Evolutionary conservation across 1,284 basidiomycete species (phyloP).

Genomic region (Xerocomus alliaceus): DNA sequence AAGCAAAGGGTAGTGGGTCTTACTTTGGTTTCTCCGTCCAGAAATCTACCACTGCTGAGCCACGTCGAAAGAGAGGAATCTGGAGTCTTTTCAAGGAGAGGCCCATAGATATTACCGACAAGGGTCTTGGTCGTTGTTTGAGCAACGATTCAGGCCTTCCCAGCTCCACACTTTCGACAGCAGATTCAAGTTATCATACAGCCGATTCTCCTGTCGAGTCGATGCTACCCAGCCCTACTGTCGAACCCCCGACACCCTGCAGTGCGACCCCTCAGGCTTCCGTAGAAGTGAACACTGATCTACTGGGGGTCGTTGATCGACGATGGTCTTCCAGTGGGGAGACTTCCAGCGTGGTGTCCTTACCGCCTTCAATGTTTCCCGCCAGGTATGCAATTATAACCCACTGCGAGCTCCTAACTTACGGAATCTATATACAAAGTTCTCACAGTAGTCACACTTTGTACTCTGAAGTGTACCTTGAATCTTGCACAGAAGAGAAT

Average conservation of each 20-base stretch:
- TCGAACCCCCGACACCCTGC: constrained; percentile 20
- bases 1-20: constrained; percentile 1
- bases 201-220: constrained; percentile 20
- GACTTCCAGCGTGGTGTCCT: constrained; percentile 10
- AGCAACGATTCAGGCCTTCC: not conserved
- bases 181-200: constrained; percentile 18
- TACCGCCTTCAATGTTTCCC: constrained; percentile 14
- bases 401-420: not conserved
- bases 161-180: not conserved
- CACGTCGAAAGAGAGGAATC: not conserved
- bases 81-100: constrained; percentile 3
- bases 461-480: constrained; percentile 16
- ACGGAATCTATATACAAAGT: constrained; percentile 17
- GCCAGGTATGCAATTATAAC: constrained; percentile 15
- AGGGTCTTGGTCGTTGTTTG: not conserved
- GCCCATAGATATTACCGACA: constrained; percentile 12
- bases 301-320: not conserved
- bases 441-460: constrained; percentile 22
- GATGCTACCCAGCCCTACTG: constrained; percentile 10
- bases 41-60: not conserved
- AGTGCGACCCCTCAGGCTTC: not conserved
- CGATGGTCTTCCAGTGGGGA: constrained; percentile 18
- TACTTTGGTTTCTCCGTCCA: constrained; percentile 26
- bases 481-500: constrained; percentile 7
- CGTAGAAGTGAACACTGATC: not conserved